phyloP scores from a whole-genome alignment of 345 rosid genomes.

The Lepidium africanum region DNA sequence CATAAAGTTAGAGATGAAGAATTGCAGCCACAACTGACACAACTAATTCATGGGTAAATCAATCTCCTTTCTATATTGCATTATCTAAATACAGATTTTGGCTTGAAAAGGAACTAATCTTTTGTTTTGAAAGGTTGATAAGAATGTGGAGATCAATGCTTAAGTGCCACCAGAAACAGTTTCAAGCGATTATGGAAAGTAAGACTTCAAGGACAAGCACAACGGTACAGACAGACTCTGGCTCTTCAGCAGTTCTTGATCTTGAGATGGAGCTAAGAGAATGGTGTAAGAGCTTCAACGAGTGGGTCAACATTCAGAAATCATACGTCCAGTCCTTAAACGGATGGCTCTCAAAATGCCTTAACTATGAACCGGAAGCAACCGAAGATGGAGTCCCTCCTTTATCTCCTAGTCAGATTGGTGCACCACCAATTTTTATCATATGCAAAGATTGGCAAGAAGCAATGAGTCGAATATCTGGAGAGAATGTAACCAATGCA shows the following conservation, averaged over 20 bases:
- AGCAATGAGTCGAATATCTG: conserved; percentile 62
- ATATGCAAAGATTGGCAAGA: conserved; percentile 91
- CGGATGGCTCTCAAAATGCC: conserved; percentile 75
- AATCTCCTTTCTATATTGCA: no score
- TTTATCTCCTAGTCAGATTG: conserved; percentile 77
- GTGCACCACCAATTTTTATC: conserved; percentile 74
- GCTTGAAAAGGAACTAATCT: no score
- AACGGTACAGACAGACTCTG: conserved; percentile 48
- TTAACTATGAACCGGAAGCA: conserved; percentile 57
- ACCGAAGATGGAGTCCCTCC: conserved; percentile 80
- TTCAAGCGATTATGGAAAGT: conserved; percentile 83
- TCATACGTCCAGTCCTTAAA: conserved; percentile 61
- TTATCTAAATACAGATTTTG: no score
- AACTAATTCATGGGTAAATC: no score
- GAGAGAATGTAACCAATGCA: conserved; percentile 49
- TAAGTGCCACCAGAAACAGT: conserved; percentile 90
- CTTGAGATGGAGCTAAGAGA: conserved; percentile 76
- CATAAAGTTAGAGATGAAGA: no score
- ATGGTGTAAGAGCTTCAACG: conserved; percentile 67
- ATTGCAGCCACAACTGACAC: no score
- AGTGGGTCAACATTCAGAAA: conserved; percentile 72
- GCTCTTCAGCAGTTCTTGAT: conserved; percentile 52
- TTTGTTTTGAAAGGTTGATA: conserved; percentile 43
- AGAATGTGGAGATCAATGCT: conserved; percentile 97
- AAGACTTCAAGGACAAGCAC: conserved; percentile 67